Percentiles rank a stretch among this genome's conserved stretches.
phyloP scores from a whole-genome alignment of 2,329 filamentous ascomycete genomes.

The Cladosporium sphaerospermum region DNA sequence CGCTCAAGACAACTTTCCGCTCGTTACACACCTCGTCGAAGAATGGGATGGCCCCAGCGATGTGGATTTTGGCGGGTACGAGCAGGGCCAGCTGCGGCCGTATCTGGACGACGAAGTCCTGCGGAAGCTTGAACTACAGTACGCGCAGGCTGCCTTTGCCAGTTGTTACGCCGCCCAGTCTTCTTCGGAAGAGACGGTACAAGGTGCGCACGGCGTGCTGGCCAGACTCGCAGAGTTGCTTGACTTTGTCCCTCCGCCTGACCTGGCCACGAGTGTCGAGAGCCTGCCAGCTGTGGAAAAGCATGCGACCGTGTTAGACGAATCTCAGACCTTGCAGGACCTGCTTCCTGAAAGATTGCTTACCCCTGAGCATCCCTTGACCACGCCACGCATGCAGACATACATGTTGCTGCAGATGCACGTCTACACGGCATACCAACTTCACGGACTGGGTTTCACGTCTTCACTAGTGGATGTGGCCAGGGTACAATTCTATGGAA shows the following conservation, averaged over 20 bases:
- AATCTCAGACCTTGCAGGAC: constrained; percentile 23
- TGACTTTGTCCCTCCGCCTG: constrained; percentile 52
- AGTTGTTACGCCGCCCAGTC: constrained; percentile 62
- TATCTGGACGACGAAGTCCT: constrained; percentile 58
- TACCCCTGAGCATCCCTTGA: constrained; percentile 57
- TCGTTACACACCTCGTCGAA: constrained; percentile 58
- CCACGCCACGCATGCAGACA: constrained; percentile 51
- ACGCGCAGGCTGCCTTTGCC: constrained; percentile 62
- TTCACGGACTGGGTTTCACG: constrained; percentile 36
- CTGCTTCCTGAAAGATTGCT: constrained; percentile 46
- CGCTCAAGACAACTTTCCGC: constrained; percentile 54
- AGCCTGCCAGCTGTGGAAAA: constrained; percentile 38
- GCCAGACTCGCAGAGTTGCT: constrained; percentile 55
- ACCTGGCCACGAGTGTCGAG: constrained; percentile 37
- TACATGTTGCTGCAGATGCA: constrained; percentile 58
- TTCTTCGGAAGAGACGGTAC: constrained; percentile 52
- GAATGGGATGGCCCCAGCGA: constrained; percentile 70
- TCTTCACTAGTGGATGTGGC: constrained; percentile 39
- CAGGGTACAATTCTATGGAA: constrained; percentile 59
- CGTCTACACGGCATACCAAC: constrained; percentile 44
- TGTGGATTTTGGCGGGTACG: constrained; percentile 55
- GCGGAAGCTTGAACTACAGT: constrained; percentile 55
- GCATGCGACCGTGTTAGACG: constrained; percentile 29
- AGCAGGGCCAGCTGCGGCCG: constrained; percentile 43
- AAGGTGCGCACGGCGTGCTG: constrained; percentile 55